Evolutionary conservation across 2,329 filamentous ascomycete species (phyloP).

Genomic region (Davidsoniella virescens): DNA sequence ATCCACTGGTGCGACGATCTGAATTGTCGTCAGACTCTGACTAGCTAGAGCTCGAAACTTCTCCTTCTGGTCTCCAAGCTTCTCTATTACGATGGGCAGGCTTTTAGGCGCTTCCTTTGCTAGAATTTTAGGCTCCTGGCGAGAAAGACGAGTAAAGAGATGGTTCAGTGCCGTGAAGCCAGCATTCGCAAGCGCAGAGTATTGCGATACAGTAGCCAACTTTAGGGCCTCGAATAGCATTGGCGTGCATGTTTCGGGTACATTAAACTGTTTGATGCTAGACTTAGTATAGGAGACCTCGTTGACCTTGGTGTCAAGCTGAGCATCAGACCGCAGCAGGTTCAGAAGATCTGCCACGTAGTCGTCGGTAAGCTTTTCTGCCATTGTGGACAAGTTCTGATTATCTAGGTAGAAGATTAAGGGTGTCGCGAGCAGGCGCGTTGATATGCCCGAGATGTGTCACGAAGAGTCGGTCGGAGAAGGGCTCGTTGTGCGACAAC

Average conservation of each 20-base stretch:
- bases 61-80: constrained; percentile 77
- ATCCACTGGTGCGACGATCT: constrained; percentile 50
- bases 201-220: constrained; percentile 56
- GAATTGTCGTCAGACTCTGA: constrained; percentile 64
- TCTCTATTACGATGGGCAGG: constrained; percentile 62
- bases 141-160: constrained; percentile 67
- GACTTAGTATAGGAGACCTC: constrained; percentile 65
- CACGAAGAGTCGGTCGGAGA: not conserved
- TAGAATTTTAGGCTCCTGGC: constrained; percentile 65
- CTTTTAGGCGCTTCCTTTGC: constrained; percentile 54
- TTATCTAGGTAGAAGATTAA: too few species aligned
- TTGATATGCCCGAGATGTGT: not conserved
- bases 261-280: constrained; percentile 81
- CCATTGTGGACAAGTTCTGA: constrained; percentile 22
- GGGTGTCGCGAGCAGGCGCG: not conserved
- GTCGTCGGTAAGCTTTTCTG: constrained; percentile 42
- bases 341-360: constrained; percentile 38
- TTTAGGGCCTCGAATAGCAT: constrained; percentile 71
- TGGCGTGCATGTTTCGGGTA: constrained; percentile 56
- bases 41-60: constrained; percentile 61
- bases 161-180: constrained; percentile 81
- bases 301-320: constrained; percentile 54
- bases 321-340: constrained; percentile 29
- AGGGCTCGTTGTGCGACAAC: not conserved
- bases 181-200: constrained; percentile 61